Evolutionary conservation across 306 rosid genomes (phyloP), one percentile per base, ranked within the genome.

Genomic region (Quercus engelmannii): DNA sequence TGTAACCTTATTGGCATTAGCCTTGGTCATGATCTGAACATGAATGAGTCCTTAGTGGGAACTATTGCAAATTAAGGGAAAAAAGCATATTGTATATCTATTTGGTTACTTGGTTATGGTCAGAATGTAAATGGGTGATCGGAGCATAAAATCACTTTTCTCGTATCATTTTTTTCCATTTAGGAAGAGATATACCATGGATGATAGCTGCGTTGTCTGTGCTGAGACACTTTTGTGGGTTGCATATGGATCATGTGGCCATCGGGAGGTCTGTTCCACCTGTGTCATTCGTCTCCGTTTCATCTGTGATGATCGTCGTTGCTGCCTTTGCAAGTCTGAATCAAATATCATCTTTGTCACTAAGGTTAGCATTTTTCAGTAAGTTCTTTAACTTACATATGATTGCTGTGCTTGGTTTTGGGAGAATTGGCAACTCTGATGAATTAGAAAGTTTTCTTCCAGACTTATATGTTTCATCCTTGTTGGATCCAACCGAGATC

Each of bases 231-330:
- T 95, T 75, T 94, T 90, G 81, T 95, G 99, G 99, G 98, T 91
- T 51, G 98, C 99, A 2, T 95, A 95, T 73, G 99, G 99, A 1
- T 74, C 99, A 41, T 95, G 98, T 78, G 87, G 90, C 13, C 99
- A 95, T 75, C 89, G 95, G 30, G 99, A 95, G 54, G 99, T 95
- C 19, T 95, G 99, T 76, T 95, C 99, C 74, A 93, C 98, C 41
- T 95, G 99, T 80, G 96, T 95, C 33, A 90, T 87, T 35, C 98
- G 99, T 41, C 98, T 95, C 90, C 99, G 99, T 71, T 90, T 95
- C 86, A 91, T 95, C 20, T 95, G 97, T 85, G 91, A 89, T 11
- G 97, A 95, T 85, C 92, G 86, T 80, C 86, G 79, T 46, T 95
- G 99, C 71, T 95, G 99, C 84, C 91, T 95, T 84, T 95, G 99